Evolutionary conservation across 208 protist species (phyloP), one percentile per base, ranked within the genome.

Genomic region (Trypanosoma cruzi): DNA sequence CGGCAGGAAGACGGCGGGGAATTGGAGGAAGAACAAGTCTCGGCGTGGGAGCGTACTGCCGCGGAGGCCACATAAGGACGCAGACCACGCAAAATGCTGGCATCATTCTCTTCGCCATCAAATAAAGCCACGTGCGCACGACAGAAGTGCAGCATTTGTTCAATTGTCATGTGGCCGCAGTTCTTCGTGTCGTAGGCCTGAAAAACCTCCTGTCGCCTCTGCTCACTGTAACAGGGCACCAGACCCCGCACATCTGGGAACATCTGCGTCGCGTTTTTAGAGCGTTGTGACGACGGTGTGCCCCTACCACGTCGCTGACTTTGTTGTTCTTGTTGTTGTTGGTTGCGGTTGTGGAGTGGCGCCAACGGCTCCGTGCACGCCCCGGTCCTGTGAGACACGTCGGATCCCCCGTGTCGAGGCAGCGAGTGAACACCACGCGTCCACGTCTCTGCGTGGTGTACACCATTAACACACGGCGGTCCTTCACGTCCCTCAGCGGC

Each of bases 121-220:
- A 65, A 71, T 37, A 79, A 69, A 0, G 79, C 75, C 29, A 69
- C 68, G 57, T 84, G 75, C 16, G 75, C 56, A 37, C 67, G 64
- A 37, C 73, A 80, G 57, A 84, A 84, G 75, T 77, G 65, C 0
- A 84, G 34, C 13, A 84, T 49, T 69, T 84, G 64, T 31, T 73
- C 48, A 0, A 31, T 55, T 59, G 63, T 68, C 1, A 84, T 68
- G 46, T 67, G 61, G 5, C 79, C 79, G 22, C 63, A 59, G 13
- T 54, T 52, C 6, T 78, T 34, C 22, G 16, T 55, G 42, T 81
- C 75, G 67, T 77, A 79, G 2, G 72, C n/a, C 16, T 46, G 40
- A 67, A 84, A 84, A 1, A 73, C 75, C 20, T 60, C 65, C 49
- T 36, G 18, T 37, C 64, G 67, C 31, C 71, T 57, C 31, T 53